Evolutionary conservation across 2,329 filamentous ascomycete species (phyloP).

Genomic region (Cercospora sp.): DNA sequence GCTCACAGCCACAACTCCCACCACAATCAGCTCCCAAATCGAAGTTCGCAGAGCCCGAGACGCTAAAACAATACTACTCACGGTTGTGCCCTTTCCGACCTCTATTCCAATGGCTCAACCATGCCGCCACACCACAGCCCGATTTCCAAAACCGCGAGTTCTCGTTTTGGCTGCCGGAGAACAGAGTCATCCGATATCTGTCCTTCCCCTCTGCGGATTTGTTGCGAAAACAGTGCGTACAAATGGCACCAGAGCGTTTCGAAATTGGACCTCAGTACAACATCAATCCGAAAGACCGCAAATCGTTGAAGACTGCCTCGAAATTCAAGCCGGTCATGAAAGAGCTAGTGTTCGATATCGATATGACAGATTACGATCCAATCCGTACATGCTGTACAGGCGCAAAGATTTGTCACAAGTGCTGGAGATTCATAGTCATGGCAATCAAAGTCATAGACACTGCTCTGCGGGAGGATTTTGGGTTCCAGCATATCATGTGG

Average conservation of each 20-base stretch:
- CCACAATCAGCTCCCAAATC: conserved; percentile 29
- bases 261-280: conserved; percentile 98
- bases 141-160: conserved; percentile 96
- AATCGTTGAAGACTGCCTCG: conserved; percentile 75
- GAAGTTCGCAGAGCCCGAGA: conserved; percentile 67
- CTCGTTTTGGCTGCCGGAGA: conserved; percentile 89
- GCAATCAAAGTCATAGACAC: conserved; percentile 90
- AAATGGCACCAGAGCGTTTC: conserved; percentile 87
- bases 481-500: conserved; percentile 96
- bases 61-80: conserved; percentile 93
- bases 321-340: conserved; percentile 87
- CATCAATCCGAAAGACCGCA: conserved; percentile 90
- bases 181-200: conserved; percentile 90
- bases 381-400: conserved; percentile 93
- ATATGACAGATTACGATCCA: conserved; percentile 98
- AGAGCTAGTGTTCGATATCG: conserved; percentile 98
- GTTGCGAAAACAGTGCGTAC: conserved; percentile 87
- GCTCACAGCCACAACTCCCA: conserved; percentile 37
- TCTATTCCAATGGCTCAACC: conserved; percentile 97
- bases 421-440: conserved; percentile 98
- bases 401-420: conserved; percentile 89
- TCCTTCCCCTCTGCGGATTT: conserved; percentile 69
- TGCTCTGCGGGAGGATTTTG: conserved; percentile 89
- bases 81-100: conserved; percentile 92
- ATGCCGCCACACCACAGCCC: conserved; percentile 78